Conservation (phyloP, 805 yeast genomes). For the Kockiozyma suomiensis region DNA sequence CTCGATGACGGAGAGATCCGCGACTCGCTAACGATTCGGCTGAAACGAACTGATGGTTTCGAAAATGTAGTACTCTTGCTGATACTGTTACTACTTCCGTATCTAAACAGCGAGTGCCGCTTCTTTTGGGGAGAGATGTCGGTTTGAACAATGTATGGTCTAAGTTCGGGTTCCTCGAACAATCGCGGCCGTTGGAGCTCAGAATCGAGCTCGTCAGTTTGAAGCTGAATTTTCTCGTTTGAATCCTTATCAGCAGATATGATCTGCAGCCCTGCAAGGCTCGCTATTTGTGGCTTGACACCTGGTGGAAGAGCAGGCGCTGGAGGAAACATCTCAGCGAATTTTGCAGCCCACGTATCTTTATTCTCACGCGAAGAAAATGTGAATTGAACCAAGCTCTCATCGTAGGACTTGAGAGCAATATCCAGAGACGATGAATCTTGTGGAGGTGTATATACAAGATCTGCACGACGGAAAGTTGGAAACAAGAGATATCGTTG, state of each 20-base stretch:
- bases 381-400: conserved; percentile 20
- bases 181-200: conserved; percentile 29
- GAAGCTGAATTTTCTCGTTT: not conserved
- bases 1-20: not conserved
- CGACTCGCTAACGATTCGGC: conserved; percentile 18
- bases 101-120: conserved; percentile 21
- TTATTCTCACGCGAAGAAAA: conserved; percentile 26
- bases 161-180: conserved; percentile 26
- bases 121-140: conserved; percentile 29
- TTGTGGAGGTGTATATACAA: conserved; percentile 13
- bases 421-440: conserved; percentile 1
- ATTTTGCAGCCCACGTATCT: conserved; percentile 20
- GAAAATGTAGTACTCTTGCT: not conserved
- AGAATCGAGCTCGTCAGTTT: conserved; percentile 21
- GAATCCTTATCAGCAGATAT: not conserved
- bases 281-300: not conserved
- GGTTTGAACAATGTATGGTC: conserved; percentile 17
- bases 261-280: conserved; percentile 21
- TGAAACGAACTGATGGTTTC: conserved; percentile 13
- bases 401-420: conserved; percentile 24
- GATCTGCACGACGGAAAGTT: conserved; percentile 27
- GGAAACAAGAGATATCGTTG: conserved; percentile 31
- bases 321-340: conserved; percentile 22
- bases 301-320: conserved; percentile 21
- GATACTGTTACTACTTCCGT: conserved; percentile 1